phyloP scores from a whole-genome alignment of 306 rosid genomes.

The Malus fusca region DNA sequence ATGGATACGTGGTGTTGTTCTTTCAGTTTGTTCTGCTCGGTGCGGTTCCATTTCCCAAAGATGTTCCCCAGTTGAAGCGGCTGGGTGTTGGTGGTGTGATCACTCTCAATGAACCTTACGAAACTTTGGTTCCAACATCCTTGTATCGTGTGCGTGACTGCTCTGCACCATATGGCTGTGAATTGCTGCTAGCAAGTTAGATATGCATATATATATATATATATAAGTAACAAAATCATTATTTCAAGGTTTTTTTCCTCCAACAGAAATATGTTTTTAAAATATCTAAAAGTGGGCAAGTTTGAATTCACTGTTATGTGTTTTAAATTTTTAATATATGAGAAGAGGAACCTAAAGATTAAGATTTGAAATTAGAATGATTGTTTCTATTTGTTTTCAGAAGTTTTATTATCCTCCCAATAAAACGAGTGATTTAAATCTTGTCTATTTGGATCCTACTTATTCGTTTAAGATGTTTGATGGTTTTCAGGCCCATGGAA shows the following conservation, averaged over 20 bases:
- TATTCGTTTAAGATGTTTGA: constrained; percentile 19
- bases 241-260: neutral
- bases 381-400: neutral
- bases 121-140: constrained; percentile 79
- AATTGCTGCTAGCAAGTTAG: neutral
- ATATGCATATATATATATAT: neutral
- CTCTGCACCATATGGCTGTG: constrained; percentile 2
- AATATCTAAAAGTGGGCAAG: neutral
- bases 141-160: constrained; percentile 54
- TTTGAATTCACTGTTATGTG: neutral
- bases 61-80: constrained; percentile 80
- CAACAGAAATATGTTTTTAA: neutral
- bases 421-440: neutral
- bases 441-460: neutral
- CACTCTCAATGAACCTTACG: constrained; percentile 88
- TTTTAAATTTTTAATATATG: neutral
- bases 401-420: neutral
- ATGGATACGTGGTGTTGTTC: neutral
- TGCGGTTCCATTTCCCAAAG: constrained; percentile 96
- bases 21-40: constrained; percentile 75
- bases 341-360: neutral
- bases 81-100: constrained; percentile 96
- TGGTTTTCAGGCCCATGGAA: constrained; percentile 71
- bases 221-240: neutral
- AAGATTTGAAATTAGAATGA: neutral